Evolutionary conservation across 768 basidiomycete species (phyloP), one percentile per base, ranked within the genome.

Genomic region (Mycena capillaripes): DNA sequence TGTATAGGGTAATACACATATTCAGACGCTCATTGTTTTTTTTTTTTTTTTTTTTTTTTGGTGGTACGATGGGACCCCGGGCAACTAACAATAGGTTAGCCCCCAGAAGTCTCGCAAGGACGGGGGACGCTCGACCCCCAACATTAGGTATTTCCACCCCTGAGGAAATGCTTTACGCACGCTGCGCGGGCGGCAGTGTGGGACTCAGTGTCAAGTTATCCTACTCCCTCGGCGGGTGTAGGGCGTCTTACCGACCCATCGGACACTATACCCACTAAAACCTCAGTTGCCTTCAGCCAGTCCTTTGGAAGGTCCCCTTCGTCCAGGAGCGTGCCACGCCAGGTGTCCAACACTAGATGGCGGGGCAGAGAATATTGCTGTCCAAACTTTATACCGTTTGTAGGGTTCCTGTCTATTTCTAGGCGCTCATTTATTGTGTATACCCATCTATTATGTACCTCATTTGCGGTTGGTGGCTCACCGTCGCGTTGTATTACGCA

Each of bases 181-280:
- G 17, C 42, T 16, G 42, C 42, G 42, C 17, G 17, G 42, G 42
- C 42, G 42, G 42, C 17, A 42, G 42, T 42, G 42, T 42, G 42
- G 17, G 42, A 17, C 42, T 42, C 42, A 4, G 10, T 16, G 16
- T 42, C 42, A 4, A 14, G 4, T 19, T 42, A 42, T 9, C 42
- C 42, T 9, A 4, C 42, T 16, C 42, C 42, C 4, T 42, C 17
- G 4, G 9, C 12, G 6, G 42, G 42, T 7, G 42, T 10, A 19
- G 42, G 42, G 55, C 29, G 17, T 32, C 55, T 32, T 30, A 3
- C 4, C 32, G 55, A 56, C 17, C 55, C 32, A n/a, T 12, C 6
- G 6, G 12, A 7, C 36, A 7, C 36, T 36, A 44, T 46, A 60
- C 59, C 59, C 59, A 60, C 59, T 60, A 58, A 38, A 58, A 58